Base-by-base conservation (phyloP, 139 green algal species). In the Zygnema cylindricum region DNA sequence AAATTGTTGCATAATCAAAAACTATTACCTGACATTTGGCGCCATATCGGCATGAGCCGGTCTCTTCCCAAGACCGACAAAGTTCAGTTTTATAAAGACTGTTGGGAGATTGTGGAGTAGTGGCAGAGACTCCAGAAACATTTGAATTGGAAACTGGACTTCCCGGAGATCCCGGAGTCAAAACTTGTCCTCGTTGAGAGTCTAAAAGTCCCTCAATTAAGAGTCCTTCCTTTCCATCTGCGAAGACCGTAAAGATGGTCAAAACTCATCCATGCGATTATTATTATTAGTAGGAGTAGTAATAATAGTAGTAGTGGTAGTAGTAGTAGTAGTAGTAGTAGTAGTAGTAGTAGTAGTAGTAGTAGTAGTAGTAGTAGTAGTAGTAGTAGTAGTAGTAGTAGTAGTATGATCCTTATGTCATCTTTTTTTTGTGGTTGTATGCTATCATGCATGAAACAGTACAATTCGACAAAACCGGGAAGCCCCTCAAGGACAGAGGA, bases 1-100 rank as follows among this genome's bases (percentile, higher is more conserved):
- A n/a, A n/a, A n/a, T n/a, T n/a, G n/a, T n/a, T n/a, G n/a, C n/a
- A n/a, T n/a, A n/a, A n/a, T n/a, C n/a, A n/a, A 7, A 63, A 16
- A 63, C 49, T 63, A 63, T 63, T 3, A 90, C 85, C 85, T 90
- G 92, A 76, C 92, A 94, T 81, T 94, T 94, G 32, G 33, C 25
- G 23, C 92, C 92, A 54, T 94, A 94, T 69, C 92, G 55, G 82
- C 92, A 94, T 35, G 85, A 43, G 2, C 92, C 92, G 0, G 88
- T 93, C 69, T 94, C 92, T 36, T 90, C 84, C 79, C 81, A 94
- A 0, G 75, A 90, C 57, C 92, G 79, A 49, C 92, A 94, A 32
- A 94, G 79, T 79, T 94, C 92, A 0, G 92, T 94, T 84, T 94
- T 94, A 91, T 94, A 94, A 63, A 94, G 78, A 1, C 42, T 69